Conservation (phyloP, 345 rosid genomes). For the Leavenworthia alabamica region DNA sequence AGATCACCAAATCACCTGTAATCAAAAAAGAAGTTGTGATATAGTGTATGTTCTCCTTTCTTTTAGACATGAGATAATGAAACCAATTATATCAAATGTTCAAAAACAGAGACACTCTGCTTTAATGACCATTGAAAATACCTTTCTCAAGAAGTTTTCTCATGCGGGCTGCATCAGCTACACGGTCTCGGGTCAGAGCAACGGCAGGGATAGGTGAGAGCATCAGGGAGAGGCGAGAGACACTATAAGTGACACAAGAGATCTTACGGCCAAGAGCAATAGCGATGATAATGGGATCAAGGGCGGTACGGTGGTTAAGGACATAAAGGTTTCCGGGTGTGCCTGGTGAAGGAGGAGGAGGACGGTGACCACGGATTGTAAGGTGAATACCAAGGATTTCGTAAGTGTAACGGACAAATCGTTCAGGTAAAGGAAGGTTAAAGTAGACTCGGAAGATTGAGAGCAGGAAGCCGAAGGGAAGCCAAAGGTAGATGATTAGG, state of each 20-base stretch:
- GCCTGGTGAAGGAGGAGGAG: slow-evolving; percentile 73
- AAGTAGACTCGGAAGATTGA: slow-evolving; percentile 84
- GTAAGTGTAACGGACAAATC: slow-evolving; percentile 87
- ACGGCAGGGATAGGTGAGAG: slow-evolving; percentile 92
- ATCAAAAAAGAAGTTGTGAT: background rate
- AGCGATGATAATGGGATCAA: slow-evolving; percentile 87
- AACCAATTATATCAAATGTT: background rate
- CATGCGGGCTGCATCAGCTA: slow-evolving; percentile 79
- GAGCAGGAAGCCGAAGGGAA: slow-evolving; percentile 82
- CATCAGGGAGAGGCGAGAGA: slow-evolving; percentile 75
- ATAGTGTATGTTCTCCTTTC: background rate
- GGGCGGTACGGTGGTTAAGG: slow-evolving; percentile 88
- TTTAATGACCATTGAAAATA: background rate
- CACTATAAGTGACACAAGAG: slow-evolving; percentile 90
- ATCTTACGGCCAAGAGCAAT: slow-evolving; percentile 95
- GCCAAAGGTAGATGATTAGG: slow-evolving; percentile 60
- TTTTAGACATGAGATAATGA: background rate
- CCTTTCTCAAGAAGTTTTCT: slow-evolving; percentile 49
- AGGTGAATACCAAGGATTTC: slow-evolving; percentile 89
- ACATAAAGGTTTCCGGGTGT: slow-evolving; percentile 84
- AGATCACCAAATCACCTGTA: slow-evolving; percentile 83
- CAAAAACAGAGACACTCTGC: background rate
- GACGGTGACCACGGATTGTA: slow-evolving; percentile 67
- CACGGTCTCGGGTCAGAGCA: slow-evolving; percentile 88
- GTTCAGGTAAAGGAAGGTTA: slow-evolving; percentile 84